Percentiles rank a stretch among this genome's conserved stretches.
Evolutionary conservation across 2,329 filamentous ascomycete genomes (phyloP).

Genomic region (Botrytis fragariae): DNA sequence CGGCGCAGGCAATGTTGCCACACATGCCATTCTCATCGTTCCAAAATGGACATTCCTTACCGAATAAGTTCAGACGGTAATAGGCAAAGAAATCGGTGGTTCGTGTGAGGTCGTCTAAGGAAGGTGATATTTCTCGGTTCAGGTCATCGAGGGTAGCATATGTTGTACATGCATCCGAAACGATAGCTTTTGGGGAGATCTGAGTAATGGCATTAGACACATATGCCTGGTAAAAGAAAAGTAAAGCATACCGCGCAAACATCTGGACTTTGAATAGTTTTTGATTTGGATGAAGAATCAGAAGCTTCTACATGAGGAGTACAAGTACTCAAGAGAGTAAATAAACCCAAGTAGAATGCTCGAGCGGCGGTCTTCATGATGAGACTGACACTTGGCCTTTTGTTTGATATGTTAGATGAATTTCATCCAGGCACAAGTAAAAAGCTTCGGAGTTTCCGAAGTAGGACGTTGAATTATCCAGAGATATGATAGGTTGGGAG

Average conservation of each 20-base stretch:
- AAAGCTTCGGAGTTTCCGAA: background rate
- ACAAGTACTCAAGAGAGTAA: conserved; percentile 53
- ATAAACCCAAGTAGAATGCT: conserved; percentile 61
- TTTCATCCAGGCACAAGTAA: background rate
- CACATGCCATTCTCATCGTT: conserved; percentile 90
- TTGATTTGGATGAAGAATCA: conserved; percentile 31
- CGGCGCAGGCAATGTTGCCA: conserved; percentile 93
- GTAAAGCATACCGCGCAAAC: conserved; percentile 41
- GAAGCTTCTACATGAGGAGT: conserved; percentile 44
- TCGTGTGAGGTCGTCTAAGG: conserved; percentile 75
- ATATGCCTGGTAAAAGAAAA: conserved; percentile 34
- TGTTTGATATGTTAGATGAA: conserved; percentile 7
- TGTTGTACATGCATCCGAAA: conserved; percentile 91
- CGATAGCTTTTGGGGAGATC: conserved; percentile 85
- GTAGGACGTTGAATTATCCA: background rate
- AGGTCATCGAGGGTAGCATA: conserved; percentile 86
- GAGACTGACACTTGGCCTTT: conserved; percentile 28
- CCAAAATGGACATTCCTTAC: conserved; percentile 96
- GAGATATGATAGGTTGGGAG: background rate
- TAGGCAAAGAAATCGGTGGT: conserved; percentile 98
- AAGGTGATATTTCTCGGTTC: conserved; percentile 73
- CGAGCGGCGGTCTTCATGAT: conserved; percentile 53
- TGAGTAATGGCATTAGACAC: conserved; percentile 46
- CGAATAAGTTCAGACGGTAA: conserved; percentile 91
- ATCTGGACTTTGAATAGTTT: conserved; percentile 41